Conservation (phyloP, 2,329 filamentous ascomycete species). For the Periconia digitata region DNA sequence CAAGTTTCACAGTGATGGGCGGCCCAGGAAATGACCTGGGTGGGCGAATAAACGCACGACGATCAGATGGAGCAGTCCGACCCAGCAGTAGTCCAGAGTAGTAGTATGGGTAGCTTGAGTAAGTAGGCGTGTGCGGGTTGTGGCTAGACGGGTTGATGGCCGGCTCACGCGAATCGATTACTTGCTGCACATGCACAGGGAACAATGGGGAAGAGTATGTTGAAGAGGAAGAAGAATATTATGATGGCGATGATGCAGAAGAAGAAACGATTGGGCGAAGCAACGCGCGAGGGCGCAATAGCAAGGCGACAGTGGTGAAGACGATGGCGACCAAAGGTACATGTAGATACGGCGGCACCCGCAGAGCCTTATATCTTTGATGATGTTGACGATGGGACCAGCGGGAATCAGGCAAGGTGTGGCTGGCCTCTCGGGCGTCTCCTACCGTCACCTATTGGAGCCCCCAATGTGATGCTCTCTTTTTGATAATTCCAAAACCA, state of each 20-base stretch:
- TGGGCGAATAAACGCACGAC: neutral
- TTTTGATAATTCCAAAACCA: slow-evolving; percentile 32
- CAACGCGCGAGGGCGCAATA: neutral
- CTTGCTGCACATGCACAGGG: no score
- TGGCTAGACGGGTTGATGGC: neutral
- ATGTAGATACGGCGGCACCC: slow-evolving; percentile 14
- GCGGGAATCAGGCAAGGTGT: slow-evolving; percentile 14
- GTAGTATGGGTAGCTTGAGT: no score
- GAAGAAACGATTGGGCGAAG: neutral
- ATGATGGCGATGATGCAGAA: no score
- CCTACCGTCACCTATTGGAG: slow-evolving; percentile 32
- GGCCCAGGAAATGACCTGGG: neutral
- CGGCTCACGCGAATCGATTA: neutral
- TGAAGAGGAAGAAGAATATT: no score
- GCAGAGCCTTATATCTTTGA: slow-evolving; percentile 27
- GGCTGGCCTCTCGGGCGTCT: slow-evolving; percentile 33
- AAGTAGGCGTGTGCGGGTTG: neutral
- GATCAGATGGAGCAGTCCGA: neutral
- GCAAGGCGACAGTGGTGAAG: no score
- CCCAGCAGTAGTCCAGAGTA: no score
- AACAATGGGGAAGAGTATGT: no score
- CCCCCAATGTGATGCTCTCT: slow-evolving; percentile 19
- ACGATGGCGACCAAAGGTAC: slow-evolving; percentile 3
- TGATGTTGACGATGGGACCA: slow-evolving; percentile 14
- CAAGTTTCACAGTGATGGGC: no score